These are phyloP conservation scores for Flaveria trinervia DNA, from an alignment of 129 eudicot genomes.

Conservation along the genomic window DNA sequence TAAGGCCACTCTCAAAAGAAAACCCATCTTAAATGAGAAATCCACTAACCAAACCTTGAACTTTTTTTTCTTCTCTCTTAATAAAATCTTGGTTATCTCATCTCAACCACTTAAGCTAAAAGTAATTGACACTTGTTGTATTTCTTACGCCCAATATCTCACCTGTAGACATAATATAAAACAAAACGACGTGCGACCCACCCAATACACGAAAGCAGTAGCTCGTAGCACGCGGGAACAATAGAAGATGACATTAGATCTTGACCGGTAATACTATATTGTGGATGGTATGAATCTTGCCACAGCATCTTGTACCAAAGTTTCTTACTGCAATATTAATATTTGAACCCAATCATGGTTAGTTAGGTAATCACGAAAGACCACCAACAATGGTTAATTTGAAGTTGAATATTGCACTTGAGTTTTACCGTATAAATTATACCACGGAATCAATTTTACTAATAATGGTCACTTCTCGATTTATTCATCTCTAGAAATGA, in stretches of 20 bases:
- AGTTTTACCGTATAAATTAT: not conserved
- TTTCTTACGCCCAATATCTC: too few relatives aligned
- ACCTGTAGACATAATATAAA: too few relatives aligned
- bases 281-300: not conserved
- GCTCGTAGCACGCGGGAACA: slow-evolving; percentile 1
- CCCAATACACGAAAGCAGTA: not conserved
- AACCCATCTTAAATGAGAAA: too few relatives aligned
- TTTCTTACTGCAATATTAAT: not conserved
- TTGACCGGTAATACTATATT: not conserved
- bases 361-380: not conserved
- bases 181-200: too few relatives aligned
- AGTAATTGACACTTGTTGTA: too few relatives aligned
- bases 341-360: not conserved
- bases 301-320: not conserved
- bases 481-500: not conserved
- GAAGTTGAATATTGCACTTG: not conserved
- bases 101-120: too few relatives aligned
- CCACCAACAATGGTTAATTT: not conserved
- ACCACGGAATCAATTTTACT: not conserved
- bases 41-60: too few relatives aligned
- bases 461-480: not conserved
- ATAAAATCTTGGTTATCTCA: too few relatives aligned
- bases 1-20: too few relatives aligned
- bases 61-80: too few relatives aligned
- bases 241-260: not conserved